Percentiles rank a stretch among this genome's conserved stretches.
Evolutionary conservation across 495 filamentous ascomycete genomes (phyloP).

Genomic region (Pseudotulostoma volvatum): DNA sequence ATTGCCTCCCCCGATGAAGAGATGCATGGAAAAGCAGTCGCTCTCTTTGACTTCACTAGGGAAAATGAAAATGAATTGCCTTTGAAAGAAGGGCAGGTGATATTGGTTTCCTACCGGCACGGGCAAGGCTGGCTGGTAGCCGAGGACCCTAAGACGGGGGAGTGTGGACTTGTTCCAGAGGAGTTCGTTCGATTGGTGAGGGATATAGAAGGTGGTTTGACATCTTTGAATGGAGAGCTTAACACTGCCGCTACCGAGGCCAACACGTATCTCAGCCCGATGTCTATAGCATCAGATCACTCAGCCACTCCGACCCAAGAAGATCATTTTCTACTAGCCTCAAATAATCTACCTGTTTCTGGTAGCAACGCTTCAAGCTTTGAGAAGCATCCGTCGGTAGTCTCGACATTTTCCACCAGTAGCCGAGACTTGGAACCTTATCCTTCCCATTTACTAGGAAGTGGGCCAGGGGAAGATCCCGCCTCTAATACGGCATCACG

Average conservation of each 20-base stretch:
- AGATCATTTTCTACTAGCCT: slow-evolving; percentile 2
- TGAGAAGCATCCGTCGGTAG: slow-evolving; percentile 1
- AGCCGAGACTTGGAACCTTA: slow-evolving; percentile 1
- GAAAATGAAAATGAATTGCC: slow-evolving; percentile 96
- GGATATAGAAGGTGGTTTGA: slow-evolving; percentile 64
- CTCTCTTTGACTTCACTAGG: slow-evolving; percentile 81
- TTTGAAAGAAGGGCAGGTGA: slow-evolving; percentile 83
- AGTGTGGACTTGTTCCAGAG: slow-evolving; percentile 83
- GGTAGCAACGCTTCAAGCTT: background rate
- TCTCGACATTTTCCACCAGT: slow-evolving; percentile 2
- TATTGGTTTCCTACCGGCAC: slow-evolving; percentile 89
- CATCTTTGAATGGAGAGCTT: slow-evolving; percentile 29
- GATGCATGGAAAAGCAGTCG: slow-evolving; percentile 93
- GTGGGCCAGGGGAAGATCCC: background rate
- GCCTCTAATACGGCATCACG: background rate
- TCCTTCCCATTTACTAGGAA: slow-evolving; percentile 1
- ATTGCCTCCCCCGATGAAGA: slow-evolving; percentile 93
- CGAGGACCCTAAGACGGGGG: slow-evolving; percentile 82
- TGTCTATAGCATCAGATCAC: slow-evolving; percentile 20
- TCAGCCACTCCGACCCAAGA: slow-evolving; percentile 16
- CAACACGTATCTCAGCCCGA: slow-evolving; percentile 14
- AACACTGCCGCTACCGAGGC: slow-evolving; percentile 12
- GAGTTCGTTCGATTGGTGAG: slow-evolving; percentile 88
- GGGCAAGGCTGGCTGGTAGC: slow-evolving; percentile 96
- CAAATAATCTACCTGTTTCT: background rate